Base-by-base conservation (phyloP, 1,284 basidiomycete genomes). In the Cryptococcus sp. region DNA sequence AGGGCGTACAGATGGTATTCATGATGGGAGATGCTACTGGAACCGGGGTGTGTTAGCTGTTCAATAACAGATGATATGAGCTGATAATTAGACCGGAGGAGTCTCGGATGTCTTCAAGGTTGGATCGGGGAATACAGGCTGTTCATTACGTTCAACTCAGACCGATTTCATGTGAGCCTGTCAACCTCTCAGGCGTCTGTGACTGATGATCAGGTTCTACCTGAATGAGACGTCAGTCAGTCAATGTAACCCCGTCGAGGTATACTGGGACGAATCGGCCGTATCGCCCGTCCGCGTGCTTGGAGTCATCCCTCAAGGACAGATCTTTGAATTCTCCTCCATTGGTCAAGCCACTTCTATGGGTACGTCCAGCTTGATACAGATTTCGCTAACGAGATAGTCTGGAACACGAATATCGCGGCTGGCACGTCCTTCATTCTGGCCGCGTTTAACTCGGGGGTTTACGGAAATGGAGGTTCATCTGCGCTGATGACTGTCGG, bases 1-100 rank as follows among this genome's bases (percentile, higher is more conserved):
- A 53, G 1, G 61, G 57, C 3, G 66, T 59, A n/a, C 45, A 53
- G 4, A 58, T 66, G 28, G 59, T 66, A 1, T 57, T 63, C 32
- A 62, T 72, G 62, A 70, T 73, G 69, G 72, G 69, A 7, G 71
- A 73, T 48, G 37, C 60, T 1, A 58, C 56, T 2, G 71, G 69
- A 11, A 59, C 64, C 25, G 69, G 66, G 3, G 71, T 70, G 48
- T 52, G 70, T 66, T 13, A 28, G 28, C 28, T 28, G 28, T 28
- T 11, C 5, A 28, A n/a, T n/a, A n/a, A n/a, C n/a, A n/a, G n/a
- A n/a, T n/a, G 18, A n/a, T 14, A 18, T n/a, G 42, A 54, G 39
- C 53, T 55, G n/a, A 48, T 34, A 4, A 16, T 22, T 19, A n/a
- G 41, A 18, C 65, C 4, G 71, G 71, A 1, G 71, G 71, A 32